Evolutionary conservation across 2,329 filamentous ascomycete species (phyloP).

Genomic region (Simplicillium sp.): DNA sequence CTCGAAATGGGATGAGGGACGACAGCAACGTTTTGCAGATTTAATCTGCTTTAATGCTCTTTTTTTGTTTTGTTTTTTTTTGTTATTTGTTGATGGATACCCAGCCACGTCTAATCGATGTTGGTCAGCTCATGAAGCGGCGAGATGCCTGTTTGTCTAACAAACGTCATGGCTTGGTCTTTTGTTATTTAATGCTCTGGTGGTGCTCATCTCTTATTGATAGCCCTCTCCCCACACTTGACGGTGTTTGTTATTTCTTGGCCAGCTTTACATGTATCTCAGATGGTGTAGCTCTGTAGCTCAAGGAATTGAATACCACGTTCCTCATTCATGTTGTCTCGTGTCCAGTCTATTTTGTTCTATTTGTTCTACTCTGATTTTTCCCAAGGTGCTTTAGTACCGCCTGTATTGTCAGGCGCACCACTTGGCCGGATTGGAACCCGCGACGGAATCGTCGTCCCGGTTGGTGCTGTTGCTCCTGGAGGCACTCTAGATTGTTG

Average conservation of each 20-base stretch:
- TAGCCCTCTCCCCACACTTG: too few species aligned
- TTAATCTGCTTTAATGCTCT: background rate
- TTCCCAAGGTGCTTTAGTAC: constrained; percentile 38
- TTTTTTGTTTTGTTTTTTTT: background rate
- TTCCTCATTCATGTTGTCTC: too few species aligned
- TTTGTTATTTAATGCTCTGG: constrained; percentile 5
- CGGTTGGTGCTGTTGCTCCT: constrained; percentile 10
- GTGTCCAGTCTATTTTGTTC: background rate
- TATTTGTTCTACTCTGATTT: constrained; percentile 18
- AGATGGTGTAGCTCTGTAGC: too few species aligned
- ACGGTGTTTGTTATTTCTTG: too few species aligned
- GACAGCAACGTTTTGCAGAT: background rate
- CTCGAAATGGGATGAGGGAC: background rate
- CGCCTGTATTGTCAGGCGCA: background rate
- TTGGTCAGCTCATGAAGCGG: background rate
- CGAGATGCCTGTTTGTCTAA: background rate
- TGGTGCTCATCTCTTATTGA: background rate
- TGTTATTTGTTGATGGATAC: constrained; percentile 8
- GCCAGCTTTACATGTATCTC: too few species aligned
- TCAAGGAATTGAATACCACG: too few species aligned
- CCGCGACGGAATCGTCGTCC: background rate
- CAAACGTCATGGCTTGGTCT: background rate
- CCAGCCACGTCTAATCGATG: constrained; percentile 1
- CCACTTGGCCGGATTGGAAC: background rate
- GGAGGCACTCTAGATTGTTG: constrained; percentile 26